Evolutionary conservation across 345 rosid species (phyloP).

Genomic region (Rhizophora mangle): DNA sequence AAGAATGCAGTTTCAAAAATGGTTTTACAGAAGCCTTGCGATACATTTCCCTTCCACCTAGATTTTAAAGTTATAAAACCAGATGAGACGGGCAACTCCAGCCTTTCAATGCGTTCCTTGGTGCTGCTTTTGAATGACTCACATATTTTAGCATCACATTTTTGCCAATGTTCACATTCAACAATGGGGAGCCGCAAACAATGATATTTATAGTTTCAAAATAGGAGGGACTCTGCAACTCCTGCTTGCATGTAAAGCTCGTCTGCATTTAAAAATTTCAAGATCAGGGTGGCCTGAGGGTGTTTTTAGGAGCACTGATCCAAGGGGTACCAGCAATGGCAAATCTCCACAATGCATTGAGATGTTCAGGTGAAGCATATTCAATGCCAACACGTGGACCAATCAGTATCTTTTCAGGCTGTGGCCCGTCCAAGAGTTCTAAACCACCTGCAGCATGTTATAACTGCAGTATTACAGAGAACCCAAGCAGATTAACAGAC

Average conservation of each 20-base stretch:
- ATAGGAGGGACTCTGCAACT: too few relatives aligned
- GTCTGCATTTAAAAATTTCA: neutral
- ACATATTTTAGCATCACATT: too few relatives aligned
- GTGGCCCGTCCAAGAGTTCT: conserved; percentile 79
- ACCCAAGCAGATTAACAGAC: conserved; percentile 1
- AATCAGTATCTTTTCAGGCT: conserved; percentile 58
- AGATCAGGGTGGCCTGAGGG: conserved; percentile 48
- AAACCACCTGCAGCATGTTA: conserved; percentile 57
- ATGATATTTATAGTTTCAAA: too few relatives aligned
- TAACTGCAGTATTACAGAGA: conserved; percentile 6
- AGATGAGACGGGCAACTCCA: too few relatives aligned
- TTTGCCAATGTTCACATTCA: too few relatives aligned
- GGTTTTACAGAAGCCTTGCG: too few relatives aligned
- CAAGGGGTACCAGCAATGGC: conserved; percentile 78
- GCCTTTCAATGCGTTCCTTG: too few relatives aligned
- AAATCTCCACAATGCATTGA: conserved; percentile 82
- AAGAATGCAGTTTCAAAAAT: too few relatives aligned
- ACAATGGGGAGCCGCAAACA: too few relatives aligned
- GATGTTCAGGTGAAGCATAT: conserved; percentile 78
- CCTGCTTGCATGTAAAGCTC: neutral
- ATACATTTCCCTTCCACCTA: too few relatives aligned
- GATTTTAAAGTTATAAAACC: too few relatives aligned
- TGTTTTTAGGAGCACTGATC: conserved; percentile 94
- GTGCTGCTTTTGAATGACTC: too few relatives aligned
- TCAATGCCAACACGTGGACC: conserved; percentile 96